Conservation (phyloP, 2,329 filamentous ascomycete species). For the Penicillium sp. region DNA sequence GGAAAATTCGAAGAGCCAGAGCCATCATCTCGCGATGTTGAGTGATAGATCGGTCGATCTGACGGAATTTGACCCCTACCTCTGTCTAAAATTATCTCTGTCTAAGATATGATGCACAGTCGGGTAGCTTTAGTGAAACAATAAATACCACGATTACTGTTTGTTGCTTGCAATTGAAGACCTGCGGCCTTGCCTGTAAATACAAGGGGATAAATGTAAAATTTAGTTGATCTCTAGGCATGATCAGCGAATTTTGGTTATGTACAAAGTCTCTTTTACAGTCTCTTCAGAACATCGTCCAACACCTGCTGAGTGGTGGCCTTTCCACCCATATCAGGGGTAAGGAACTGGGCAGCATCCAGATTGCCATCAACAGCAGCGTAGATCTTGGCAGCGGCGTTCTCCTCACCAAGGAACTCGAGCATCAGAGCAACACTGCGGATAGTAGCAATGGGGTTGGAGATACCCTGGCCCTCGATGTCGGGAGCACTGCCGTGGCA, state of each 20-base stretch:
- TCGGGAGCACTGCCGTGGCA: slow-evolving; percentile 96
- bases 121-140: background rate
- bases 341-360: slow-evolving; percentile 76
- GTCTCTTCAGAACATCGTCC: slow-evolving; percentile 76
- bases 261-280: slow-evolving; percentile 54
- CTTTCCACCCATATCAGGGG: slow-evolving; percentile 84
- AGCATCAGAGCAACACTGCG: slow-evolving; percentile 91
- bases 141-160: background rate
- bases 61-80: background rate
- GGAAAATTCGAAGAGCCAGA: slow-evolving; percentile 29
- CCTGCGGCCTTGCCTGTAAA: background rate
- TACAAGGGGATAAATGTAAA: background rate
- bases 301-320: slow-evolving; percentile 85
- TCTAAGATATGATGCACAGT: background rate
- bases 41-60: slow-evolving; percentile 10
- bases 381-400: slow-evolving; percentile 86
- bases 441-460: slow-evolving; percentile 94
- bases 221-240: slow-evolving; percentile 4
- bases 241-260: slow-evolving; percentile 8
- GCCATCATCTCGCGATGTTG: slow-evolving; percentile 20
- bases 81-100: background rate
- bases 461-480: slow-evolving; percentile 87
- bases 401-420: slow-evolving; percentile 86
- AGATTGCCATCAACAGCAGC: slow-evolving; percentile 87
- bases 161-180: background rate